Percentiles rank a stretch among this genome's conserved stretches.
phyloP scores from a whole-genome alignment of 1,284 basidiomycete species.

The Mixia osmundae region DNA sequence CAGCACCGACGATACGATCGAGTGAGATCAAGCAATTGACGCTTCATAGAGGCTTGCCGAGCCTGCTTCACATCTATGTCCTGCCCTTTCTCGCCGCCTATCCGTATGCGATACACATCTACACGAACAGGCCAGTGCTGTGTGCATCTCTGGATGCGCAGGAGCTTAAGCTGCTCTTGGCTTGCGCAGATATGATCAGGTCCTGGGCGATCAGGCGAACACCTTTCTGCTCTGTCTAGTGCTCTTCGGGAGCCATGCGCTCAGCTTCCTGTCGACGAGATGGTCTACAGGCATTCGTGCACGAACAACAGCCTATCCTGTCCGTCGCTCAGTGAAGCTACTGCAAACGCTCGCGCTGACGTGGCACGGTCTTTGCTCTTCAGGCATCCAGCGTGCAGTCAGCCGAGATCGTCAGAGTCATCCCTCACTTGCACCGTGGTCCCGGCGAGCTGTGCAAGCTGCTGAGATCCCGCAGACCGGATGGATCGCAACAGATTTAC shows the following conservation, averaged over 20 bases:
- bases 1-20: background rate
- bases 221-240: conserved; percentile 78
- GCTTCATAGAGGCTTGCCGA: conserved; percentile 4
- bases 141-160: conserved; percentile 25
- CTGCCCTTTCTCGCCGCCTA: conserved; percentile 22
- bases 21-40: conserved; percentile 3
- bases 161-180: conserved; percentile 1
- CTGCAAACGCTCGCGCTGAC: no score
- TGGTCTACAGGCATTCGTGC: conserved; percentile 70
- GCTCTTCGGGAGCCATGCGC: conserved; percentile 64
- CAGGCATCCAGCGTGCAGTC: conserved; percentile 36
- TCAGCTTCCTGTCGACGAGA: conserved; percentile 73
- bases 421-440: conserved; percentile 67
- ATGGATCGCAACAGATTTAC: conserved; percentile 32
- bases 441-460: conserved; percentile 73
- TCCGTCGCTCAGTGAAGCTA: no score
- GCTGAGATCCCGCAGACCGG: conserved; percentile 16
- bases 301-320: no score
- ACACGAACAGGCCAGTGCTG: conserved; percentile 76
- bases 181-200: conserved; percentile 12
- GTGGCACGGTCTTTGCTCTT: no score
- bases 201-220: conserved; percentile 22
- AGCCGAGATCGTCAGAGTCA: conserved; percentile 59
- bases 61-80: conserved; percentile 18
- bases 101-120: conserved; percentile 40